Evolutionary conservation across 2,329 filamentous ascomycete species (phyloP), one percentile per base, ranked within the genome.

Genomic region (Ophiostoma sp.): DNA sequence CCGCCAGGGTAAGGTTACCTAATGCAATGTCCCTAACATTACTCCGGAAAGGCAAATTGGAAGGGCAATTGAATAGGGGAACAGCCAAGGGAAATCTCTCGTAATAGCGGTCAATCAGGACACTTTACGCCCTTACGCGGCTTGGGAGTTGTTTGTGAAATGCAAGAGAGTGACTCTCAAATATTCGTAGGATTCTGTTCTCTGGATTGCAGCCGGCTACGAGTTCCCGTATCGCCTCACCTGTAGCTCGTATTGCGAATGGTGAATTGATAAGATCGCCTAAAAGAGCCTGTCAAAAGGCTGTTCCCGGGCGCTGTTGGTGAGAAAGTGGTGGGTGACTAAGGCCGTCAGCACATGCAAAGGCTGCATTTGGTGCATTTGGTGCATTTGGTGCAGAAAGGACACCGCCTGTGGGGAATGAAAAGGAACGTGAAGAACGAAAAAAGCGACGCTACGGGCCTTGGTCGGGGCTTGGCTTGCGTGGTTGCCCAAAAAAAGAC

Each of bases 241-340:
- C 48, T 39, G 50, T 12, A 70, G 31, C 50, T 70, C 36, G 52
- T 70, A 70, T 70, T 70, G 59, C 69, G 68, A 70, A 31, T n/a
- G 25, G 64, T 50, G 36, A 28, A 61, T 61, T 48, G 31, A 33
- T 31, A 33, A 36, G 19, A 19, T 61, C 31, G 17, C 8, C 57
- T n/a, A 22, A 9, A 12, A 12, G 52, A 33, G 17, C 25, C 57
- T 61, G 57, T 61, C 17, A 36, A 36, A 36, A 36, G 33, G 33
- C 33, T 36, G 8, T 36, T 36, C 33, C 33, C 4, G 33, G 36
- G 59, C 59, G n/a, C 7, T 19, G 6, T 25, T 63, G 33, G 50
- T 52, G n/a, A 17, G 2, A n/a, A 17, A 22, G 50, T 28, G 15
- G 33, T 17, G 59, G 59, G 59, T 66, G 61, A 64, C 33, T 64